These are phyloP conservation scores for Angomonas ambiguus DNA, from an alignment of 208 protist species.

Conservation along the genomic window DNA sequence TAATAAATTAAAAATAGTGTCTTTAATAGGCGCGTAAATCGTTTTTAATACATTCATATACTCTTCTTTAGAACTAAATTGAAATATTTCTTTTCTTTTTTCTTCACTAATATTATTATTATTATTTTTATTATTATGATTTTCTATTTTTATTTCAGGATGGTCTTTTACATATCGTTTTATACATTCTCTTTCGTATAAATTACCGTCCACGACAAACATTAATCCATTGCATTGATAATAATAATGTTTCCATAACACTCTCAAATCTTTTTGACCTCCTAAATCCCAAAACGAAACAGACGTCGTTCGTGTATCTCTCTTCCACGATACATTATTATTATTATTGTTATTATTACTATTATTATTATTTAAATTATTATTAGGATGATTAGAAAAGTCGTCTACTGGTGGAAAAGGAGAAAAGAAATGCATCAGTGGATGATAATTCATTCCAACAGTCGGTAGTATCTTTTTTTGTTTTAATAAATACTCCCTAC, in stretches of 20 bases:
- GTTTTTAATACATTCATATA: not conserved
- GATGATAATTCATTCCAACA: slow-evolving; percentile 96
- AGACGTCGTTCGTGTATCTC: slow-evolving; percentile 34
- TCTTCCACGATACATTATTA: no score
- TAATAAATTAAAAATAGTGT: not conserved
- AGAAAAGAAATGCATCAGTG: slow-evolving; percentile 71
- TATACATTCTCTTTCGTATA: no score
- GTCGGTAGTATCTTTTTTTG: slow-evolving; percentile 94
- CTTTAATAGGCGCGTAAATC: not conserved
- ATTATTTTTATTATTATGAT: slow-evolving; percentile 88
- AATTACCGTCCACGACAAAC: slow-evolving; percentile 89
- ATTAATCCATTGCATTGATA: slow-evolving; percentile 89
- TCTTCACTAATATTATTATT: not conserved
- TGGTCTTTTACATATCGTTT: no score
- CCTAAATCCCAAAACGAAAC: slow-evolving; percentile 96
- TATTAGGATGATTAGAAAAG: no score
- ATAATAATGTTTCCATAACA: slow-evolving; percentile 97
- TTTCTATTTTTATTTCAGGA: no score
- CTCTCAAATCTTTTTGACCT: slow-evolving; percentile 91
- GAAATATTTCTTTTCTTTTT: no score
- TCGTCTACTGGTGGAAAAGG: no score
- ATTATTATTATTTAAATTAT: no score
- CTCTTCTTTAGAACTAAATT: no score
- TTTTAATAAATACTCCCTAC: slow-evolving; percentile 24
- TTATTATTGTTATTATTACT: no score